phyloP scores from a whole-genome alignment of 2,329 filamentous ascomycete genomes.

The Fusarium graminum region DNA sequence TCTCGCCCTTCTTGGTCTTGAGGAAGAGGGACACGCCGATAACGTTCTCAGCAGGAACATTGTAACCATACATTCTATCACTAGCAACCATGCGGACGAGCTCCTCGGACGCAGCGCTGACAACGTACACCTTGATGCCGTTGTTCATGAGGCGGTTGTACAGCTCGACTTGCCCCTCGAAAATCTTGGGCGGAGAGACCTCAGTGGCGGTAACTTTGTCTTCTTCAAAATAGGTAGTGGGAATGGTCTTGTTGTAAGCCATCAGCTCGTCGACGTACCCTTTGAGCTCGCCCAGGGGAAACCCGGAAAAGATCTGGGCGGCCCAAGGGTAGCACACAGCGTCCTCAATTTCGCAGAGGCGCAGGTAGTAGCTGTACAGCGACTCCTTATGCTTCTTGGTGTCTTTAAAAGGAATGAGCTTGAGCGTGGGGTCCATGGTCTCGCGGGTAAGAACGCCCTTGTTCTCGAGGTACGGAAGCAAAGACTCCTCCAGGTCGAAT shows the following conservation, averaged over 20 bases:
- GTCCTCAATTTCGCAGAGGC: constrained; percentile 59
- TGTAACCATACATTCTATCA: constrained; percentile 61
- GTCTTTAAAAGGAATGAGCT: constrained; percentile 59
- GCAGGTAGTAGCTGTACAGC: constrained; percentile 61
- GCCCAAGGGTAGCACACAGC: constrained; percentile 60
- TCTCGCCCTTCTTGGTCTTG: constrained; percentile 48
- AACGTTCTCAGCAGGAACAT: constrained; percentile 59
- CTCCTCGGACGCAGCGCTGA: constrained; percentile 59
- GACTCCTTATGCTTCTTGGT: constrained; percentile 55
- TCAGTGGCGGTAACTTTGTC: constrained; percentile 49
- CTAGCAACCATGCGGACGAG: constrained; percentile 61
- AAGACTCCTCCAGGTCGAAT: constrained; percentile 59
- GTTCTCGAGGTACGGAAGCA: constrained; percentile 59
- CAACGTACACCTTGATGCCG: constrained; percentile 59
- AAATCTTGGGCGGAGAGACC: constrained; percentile 55
- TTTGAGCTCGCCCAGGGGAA: constrained; percentile 60
- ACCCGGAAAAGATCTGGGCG: constrained; percentile 58
- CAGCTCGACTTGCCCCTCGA: constrained; percentile 58
- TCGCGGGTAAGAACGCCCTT: constrained; percentile 58
- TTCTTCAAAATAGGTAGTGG: constrained; percentile 54
- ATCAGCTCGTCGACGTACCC: constrained; percentile 63
- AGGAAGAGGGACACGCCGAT: constrained; percentile 59
- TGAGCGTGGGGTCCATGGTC: constrained; percentile 56
- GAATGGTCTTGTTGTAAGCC: constrained; percentile 56
- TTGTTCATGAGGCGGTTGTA: constrained; percentile 59